Evolutionary conservation across 1,284 basidiomycete genomes (phyloP), one percentile per base, ranked within the genome.

Genomic region (Trichosporon ovoides): DNA sequence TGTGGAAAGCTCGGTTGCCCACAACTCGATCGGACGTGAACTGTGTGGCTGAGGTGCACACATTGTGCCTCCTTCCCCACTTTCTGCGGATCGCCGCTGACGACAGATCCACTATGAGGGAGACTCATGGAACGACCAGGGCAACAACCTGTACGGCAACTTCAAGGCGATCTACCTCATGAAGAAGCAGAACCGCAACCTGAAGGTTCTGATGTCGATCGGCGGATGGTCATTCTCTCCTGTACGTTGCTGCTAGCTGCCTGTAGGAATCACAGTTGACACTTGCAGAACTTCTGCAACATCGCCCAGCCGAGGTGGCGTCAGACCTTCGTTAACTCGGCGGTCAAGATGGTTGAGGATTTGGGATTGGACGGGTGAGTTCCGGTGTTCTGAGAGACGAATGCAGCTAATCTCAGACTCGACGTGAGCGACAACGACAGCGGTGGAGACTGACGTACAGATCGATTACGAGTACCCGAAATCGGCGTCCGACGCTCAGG

Each of bases 151-250:
- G 9, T 92, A 91, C 66, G 91, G 91, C 5, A 89, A 87, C 76
- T 79, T 96, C 66, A 92, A 93, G 78, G 89, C 91, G 70, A 83
- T 92, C 57, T 91, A 92, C 72, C 79, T 89, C 46, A 71, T 90
- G 64, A 95, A 94, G 78, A 79, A 89, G 64, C 73, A 83, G 66
- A 82, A 97, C 66, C 84, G 84, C 37, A 86, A 88, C 69, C 72
- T 91, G 55, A 90, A 91, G 70, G 84, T 90, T 11, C 76, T 89
- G 34, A 79, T 91, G 28, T 89, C 87, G 0, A 81, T 91, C 43
- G 89, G 89, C 35, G 89, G 91, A 5, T 94, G 90, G 91, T 88
- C 88, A 0, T 93, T 91, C 71, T 91, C 89, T 2, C 85, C 88
- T 3, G 71, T 73, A 28, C 38, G 70, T 57, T 55, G 19, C 24